phyloP scores from a whole-genome alignment of 257 asterid species.

The Primulina eburnea region DNA sequence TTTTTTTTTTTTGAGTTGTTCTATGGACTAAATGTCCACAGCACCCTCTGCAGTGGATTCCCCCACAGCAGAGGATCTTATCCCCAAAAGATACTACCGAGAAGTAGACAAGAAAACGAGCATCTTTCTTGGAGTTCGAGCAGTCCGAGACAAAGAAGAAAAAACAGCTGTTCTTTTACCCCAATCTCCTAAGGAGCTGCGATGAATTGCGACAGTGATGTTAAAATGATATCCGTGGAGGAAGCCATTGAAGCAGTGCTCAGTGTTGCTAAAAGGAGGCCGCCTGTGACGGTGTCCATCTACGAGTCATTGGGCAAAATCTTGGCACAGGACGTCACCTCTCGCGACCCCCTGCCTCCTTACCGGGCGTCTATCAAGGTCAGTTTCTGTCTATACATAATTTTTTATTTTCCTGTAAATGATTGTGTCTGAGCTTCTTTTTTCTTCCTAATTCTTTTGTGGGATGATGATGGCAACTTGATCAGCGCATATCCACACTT shows the following conservation, averaged over 20 bases:
- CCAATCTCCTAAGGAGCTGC: background rate
- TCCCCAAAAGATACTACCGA: too few relatives aligned
- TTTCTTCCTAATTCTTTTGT: background rate
- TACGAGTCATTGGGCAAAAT: constrained; percentile 67
- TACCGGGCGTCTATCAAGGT: constrained; percentile 97
- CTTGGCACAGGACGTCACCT: constrained; percentile 70
- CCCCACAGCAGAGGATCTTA: too few relatives aligned
- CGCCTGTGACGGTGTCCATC: constrained; percentile 59
- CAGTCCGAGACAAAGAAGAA: background rate
- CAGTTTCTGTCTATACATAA: background rate
- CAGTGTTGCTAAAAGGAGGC: constrained; percentile 51
- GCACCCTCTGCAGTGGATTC: too few relatives aligned
- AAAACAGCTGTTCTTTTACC: background rate
- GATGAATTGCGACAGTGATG: background rate
- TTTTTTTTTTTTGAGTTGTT: too few relatives aligned
- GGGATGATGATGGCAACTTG: background rate
- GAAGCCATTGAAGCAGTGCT: constrained; percentile 69
- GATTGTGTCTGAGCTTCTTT: background rate
- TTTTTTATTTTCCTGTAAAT: background rate
- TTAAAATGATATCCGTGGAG: constrained; percentile 50
- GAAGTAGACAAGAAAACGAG: background rate
- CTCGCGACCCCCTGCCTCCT: constrained; percentile 95
- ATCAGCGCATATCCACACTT: too few relatives aligned
- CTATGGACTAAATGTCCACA: too few relatives aligned
- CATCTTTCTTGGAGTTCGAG: background rate